Base-by-base conservation (phyloP, 2,329 filamentous ascomycete species). In the Venturia effusa region DNA sequence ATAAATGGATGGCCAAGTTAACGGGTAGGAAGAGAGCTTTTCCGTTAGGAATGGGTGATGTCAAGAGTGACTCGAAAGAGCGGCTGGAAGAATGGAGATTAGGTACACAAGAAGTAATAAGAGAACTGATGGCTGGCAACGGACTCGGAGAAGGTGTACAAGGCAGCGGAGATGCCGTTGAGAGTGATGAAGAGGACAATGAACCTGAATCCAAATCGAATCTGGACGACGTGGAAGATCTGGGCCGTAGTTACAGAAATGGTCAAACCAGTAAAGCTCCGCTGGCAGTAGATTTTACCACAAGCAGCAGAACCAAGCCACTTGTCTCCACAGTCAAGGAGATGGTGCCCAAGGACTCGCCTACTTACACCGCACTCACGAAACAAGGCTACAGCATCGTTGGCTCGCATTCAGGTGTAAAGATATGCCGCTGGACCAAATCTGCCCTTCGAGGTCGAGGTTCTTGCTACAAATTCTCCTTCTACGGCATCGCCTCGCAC, bases 341-440 rank as follows among this genome's bases (percentile, higher is more conserved):
- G 72, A 99, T 99, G 94, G 94, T 97, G 0, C 91, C 94, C 10
- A 89, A 88, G 67, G 86, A 86, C 66, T 96, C 93, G 1, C 93
- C 94, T 0, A 97, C 94, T 0, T 92, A 96, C 71, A 82, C 86
- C 15, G 84, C 93, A 22, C 83, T 97, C 54, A 97, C 93, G 0
- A 99, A 97, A 74, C 93, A 99, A 80, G 93, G 93, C 32, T 97
- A 97, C 74, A 88, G 89, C 0, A 97, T 97, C 65, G 89, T 99
- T 43, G 94, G 94, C 62, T 93, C 90, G 0, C 94, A 97, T 77
- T 96, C 91, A 0, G 93, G 93, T 37, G 93, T 97, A 68, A 97
- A 97, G 76, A 96, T 97, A 70, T 99, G 93, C 73, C 90, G 94
- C 39, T 99, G 93, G 93, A 97, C 94, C 11, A 99, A 99, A 77